Conservation (phyloP, 2,329 filamentous ascomycete species). For the Cladosporium colombiae region DNA sequence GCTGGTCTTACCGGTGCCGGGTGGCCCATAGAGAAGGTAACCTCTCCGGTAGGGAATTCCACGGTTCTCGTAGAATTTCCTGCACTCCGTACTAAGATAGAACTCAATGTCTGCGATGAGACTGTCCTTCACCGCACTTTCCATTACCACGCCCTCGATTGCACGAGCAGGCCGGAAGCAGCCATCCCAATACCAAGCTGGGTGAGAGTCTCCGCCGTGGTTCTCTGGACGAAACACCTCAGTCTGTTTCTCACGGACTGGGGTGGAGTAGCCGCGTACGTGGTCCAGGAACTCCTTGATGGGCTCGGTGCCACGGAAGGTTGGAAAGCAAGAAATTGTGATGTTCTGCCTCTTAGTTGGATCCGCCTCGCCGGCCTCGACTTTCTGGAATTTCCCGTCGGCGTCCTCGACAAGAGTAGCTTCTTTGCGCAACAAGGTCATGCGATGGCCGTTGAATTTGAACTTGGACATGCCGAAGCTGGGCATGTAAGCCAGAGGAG, state of each 20-base stretch:
- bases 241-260: not conserved
- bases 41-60: conserved; percentile 54
- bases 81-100: conserved; percentile 68
- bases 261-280: not conserved
- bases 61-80: conserved; percentile 53
- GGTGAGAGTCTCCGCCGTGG: not conserved
- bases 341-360: not conserved
- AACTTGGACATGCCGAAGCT: conserved; percentile 28
- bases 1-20: conserved; percentile 96
- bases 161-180: conserved; percentile 60
- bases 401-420: not conserved
- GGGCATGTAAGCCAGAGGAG: conserved; percentile 31
- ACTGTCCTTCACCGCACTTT: conserved; percentile 62
- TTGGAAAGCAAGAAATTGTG: conserved; percentile 1
- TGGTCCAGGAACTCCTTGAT: conserved; percentile 1
- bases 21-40: conserved; percentile 92
- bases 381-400: not conserved
- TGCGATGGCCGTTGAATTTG: not conserved
- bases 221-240: not conserved
- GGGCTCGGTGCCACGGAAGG: not conserved
- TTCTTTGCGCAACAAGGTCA: conserved; percentile 14
- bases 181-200: conserved; percentile 58
- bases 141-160: conserved; percentile 72
- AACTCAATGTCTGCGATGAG: conserved; percentile 72
- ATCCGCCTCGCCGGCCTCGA: not conserved